These are phyloP conservation scores for Hirsutella minnesotensis DNA, from an alignment of 2,329 filamentous ascomycete species.

Conservation along the genomic window DNA sequence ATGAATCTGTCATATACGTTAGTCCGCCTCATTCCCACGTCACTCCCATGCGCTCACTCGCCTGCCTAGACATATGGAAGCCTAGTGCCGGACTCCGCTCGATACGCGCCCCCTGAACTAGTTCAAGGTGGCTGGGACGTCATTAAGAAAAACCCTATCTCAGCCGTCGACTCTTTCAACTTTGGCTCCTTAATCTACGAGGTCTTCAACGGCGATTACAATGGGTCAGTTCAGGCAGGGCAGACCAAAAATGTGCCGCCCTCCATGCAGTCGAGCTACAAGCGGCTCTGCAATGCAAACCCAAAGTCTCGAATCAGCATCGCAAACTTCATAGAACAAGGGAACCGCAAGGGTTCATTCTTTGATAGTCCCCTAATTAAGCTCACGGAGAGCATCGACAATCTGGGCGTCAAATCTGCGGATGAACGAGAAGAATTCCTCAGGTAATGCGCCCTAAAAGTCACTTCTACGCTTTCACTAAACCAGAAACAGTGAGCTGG, in stretches of 20 bases:
- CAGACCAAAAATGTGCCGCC: conserved; percentile 80
- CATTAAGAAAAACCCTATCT: conserved; percentile 70
- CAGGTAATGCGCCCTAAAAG: conserved; percentile 30
- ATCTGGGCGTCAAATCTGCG: conserved; percentile 76
- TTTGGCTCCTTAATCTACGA: conserved; percentile 79
- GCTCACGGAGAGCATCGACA: conserved; percentile 85
- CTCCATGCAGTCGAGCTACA: conserved; percentile 84
- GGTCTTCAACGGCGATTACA: conserved; percentile 79
- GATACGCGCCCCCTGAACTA: conserved; percentile 82
- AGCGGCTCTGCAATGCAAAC: conserved; percentile 75
- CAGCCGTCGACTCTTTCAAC: conserved; percentile 78
- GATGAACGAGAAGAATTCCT: conserved; percentile 77
- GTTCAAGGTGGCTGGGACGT: conserved; percentile 80
- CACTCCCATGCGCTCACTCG: background rate
- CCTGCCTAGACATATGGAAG: conserved; percentile 63
- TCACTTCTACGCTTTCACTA: conserved; percentile 16
- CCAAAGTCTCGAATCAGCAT: conserved; percentile 81
- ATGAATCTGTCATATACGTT: conserved; percentile 84
- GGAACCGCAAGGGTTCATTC: conserved; percentile 68
- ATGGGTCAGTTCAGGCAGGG: conserved; percentile 64
- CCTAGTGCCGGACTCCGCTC: conserved; percentile 69
- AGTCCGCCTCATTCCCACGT: conserved; percentile 4
- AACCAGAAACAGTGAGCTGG: conserved; percentile 51
- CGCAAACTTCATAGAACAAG: conserved; percentile 81
- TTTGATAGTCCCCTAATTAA: conserved; percentile 91